Conservation (phyloP, 768 basidiomycete species). For the Stropharia rugosoannulata region DNA sequence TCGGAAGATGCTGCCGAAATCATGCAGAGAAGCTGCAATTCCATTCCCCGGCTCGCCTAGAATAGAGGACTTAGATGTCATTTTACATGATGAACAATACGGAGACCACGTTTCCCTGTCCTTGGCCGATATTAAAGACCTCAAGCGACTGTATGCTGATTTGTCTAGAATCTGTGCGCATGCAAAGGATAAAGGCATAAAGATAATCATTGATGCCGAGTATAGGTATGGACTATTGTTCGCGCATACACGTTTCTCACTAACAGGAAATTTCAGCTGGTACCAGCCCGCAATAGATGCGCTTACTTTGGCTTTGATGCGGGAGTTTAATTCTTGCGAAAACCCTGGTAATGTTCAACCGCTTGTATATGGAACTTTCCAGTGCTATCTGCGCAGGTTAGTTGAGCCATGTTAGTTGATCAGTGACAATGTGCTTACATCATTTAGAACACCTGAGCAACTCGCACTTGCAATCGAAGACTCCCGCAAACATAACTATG, state of each 20-base stretch:
- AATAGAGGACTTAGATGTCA: slow-evolving; percentile 53
- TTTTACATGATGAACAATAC: slow-evolving; percentile 33
- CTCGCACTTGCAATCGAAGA: slow-evolving; percentile 64
- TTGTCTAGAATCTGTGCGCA: slow-evolving; percentile 62
- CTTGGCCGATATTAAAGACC: slow-evolving; percentile 53
- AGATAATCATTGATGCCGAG: slow-evolving; percentile 84
- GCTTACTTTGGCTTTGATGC: slow-evolving; percentile 70
- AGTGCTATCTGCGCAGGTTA: slow-evolving; percentile 82
- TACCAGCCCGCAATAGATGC: slow-evolving; percentile 87
- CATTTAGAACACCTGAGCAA: slow-evolving; percentile 61
- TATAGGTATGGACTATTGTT: slow-evolving; percentile 49
- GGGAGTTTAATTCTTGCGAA: slow-evolving; percentile 64
- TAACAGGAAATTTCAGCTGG: slow-evolving; percentile 37
- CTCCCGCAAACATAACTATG: slow-evolving; percentile 63
- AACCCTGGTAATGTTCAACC: slow-evolving; percentile 46
- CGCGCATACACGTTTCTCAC: not conserved
- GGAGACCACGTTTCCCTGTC: slow-evolving; percentile 33
- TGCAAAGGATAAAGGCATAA: slow-evolving; percentile 62
- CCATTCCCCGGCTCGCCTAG: slow-evolving; percentile 72
- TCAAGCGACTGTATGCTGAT: slow-evolving; percentile 62
- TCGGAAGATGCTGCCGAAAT: slow-evolving; percentile 4
- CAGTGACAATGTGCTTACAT: not conserved
- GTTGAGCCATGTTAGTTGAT: slow-evolving; percentile 6
- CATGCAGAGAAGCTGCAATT: slow-evolving; percentile 28
- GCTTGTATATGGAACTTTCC: slow-evolving; percentile 82